phyloP scores from a whole-genome alignment of 306 rosid genomes.

The Rosa persica region DNA sequence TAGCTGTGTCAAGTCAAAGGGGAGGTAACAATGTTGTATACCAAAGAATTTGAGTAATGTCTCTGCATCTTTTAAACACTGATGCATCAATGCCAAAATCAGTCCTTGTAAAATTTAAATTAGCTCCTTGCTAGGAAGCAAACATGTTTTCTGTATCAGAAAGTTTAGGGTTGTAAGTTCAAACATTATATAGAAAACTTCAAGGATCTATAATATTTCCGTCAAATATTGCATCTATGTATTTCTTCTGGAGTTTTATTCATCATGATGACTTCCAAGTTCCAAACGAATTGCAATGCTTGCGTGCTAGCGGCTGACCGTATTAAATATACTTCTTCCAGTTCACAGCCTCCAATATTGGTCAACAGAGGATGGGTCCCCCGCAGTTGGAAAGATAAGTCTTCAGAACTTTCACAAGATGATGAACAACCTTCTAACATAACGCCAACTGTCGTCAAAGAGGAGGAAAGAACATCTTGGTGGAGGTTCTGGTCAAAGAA shows the following conservation, averaged over 20 bases:
- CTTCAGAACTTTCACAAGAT: constrained; percentile 39
- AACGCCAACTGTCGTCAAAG: constrained; percentile 36
- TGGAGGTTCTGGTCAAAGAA: constrained; percentile 80
- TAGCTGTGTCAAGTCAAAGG: not conserved
- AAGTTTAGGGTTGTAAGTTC: not conserved
- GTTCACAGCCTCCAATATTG: constrained; percentile 62
- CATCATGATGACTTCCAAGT: not conserved
- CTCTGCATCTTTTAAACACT: not conserved
- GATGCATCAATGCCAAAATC: not conserved
- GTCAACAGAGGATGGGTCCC: constrained; percentile 99
- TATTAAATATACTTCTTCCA: constrained; percentile 37
- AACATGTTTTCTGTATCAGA: not conserved
- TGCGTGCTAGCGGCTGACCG: constrained; percentile 23
- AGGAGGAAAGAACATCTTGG: constrained; percentile 60
- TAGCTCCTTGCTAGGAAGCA: not conserved
- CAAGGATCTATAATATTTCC: not conserved
- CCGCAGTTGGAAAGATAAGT: constrained; percentile 78
- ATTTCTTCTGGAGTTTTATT: not conserved
- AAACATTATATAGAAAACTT: not conserved
- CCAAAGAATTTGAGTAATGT: not conserved
- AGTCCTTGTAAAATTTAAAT: not conserved
- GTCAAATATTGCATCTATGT: not conserved
- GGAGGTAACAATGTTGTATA: not conserved
- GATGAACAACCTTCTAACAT: constrained; percentile 34
- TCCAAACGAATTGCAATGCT: not conserved